Percentiles rank a stretch among this genome's conserved stretches.
Conservation (phyloP, 768 basidiomycete species). For the Macrolepiota albuminosa region DNA sequence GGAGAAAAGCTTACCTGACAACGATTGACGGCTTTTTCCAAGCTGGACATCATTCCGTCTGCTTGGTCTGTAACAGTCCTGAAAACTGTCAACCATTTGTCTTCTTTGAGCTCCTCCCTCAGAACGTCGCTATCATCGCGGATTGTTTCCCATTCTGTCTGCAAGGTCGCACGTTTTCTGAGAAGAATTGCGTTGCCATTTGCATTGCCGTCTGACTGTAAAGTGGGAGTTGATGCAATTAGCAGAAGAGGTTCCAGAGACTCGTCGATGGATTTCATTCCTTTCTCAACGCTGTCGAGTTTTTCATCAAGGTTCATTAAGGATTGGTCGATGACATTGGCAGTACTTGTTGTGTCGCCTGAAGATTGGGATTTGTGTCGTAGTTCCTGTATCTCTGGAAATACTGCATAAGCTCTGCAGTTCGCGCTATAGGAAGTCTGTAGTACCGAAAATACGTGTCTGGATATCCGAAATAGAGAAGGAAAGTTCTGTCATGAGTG, state of each 20-base stretch:
- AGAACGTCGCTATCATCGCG: slow-evolving; percentile 77
- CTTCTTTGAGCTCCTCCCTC: slow-evolving; percentile 91
- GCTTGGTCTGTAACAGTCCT: slow-evolving; percentile 92
- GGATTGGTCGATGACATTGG: slow-evolving; percentile 74
- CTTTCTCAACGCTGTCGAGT: slow-evolving; percentile 65
- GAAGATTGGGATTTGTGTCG: slow-evolving; percentile 79
- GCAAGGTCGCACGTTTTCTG: slow-evolving; percentile 69
- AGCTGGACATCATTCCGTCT: slow-evolving; percentile 94
- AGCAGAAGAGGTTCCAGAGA: slow-evolving; percentile 57
- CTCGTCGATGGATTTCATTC: slow-evolving; percentile 66
- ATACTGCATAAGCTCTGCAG: slow-evolving; percentile 5
- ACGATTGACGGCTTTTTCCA: slow-evolving; percentile 89
- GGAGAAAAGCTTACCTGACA: slow-evolving; percentile 58
- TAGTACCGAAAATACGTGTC: slow-evolving; percentile 81
- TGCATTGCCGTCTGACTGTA: slow-evolving; percentile 29
- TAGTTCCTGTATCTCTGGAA: slow-evolving; percentile 84
- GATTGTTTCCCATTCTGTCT: slow-evolving; percentile 77
- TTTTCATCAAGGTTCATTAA: slow-evolving; percentile 77
- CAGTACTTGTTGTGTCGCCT: slow-evolving; percentile 51
- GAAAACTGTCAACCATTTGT: slow-evolving; percentile 95
- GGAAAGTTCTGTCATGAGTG: slow-evolving; percentile 83
- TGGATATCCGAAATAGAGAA: slow-evolving; percentile 87
- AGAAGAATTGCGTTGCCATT: slow-evolving; percentile 48
- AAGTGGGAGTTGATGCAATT: slow-evolving; percentile 42
- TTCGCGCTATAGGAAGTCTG: not conserved